Base-by-base conservation (phyloP, 805 yeast genomes). In the Metschnikowia cubensis region DNA sequence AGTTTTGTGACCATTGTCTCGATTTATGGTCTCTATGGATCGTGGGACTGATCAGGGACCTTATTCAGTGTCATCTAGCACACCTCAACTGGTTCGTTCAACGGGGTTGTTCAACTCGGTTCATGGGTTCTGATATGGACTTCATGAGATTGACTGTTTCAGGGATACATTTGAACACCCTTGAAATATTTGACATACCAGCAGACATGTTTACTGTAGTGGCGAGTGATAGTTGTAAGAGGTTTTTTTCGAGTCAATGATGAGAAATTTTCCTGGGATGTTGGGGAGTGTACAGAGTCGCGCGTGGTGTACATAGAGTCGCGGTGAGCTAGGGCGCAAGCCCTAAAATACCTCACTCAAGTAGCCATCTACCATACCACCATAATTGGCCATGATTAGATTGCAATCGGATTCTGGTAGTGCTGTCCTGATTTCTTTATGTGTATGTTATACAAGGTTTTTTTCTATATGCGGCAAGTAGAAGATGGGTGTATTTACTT, bases 211-310 rank as follows among this genome's bases (percentile, higher is more conserved):
- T 58, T 57, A 50, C 45, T 46, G 47, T 43, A 43, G 51, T 43
- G 46, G 35, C 53, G 55, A 51, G 52, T 52, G 52, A 52, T 44
- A 47, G 57, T 51, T 50, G 57, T 39, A 39, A 44, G 38, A 39
- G 47, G 50, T 49, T 50, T 55, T 51, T 49, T 50, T 48, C 25
- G 48, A 45, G 45, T 42, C 40, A 39, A 39, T 51, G 34, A 35
- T 51, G 59, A 55, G 60, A 57, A 55, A 48, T 57, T 57, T 57
- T 57, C 59, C 55, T 54, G 56, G 51, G 53, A 40, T 49, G 55
- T 43, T 35, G 53, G 45, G 50, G 55, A 53, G 59, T 50, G 50
- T 47, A 50, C 52, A 35, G 44, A 32, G 50, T 34, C 32, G 41
- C 45, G 45, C 45, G 37, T 32, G 45, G 36, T 42, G 37, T 42